A percentile compares a stretch with the other conserved stretches of the same genome.
Evolutionary conservation across 2,329 filamentous ascomycete species (phyloP).

Genomic region (Aureobasidium sp.): DNA sequence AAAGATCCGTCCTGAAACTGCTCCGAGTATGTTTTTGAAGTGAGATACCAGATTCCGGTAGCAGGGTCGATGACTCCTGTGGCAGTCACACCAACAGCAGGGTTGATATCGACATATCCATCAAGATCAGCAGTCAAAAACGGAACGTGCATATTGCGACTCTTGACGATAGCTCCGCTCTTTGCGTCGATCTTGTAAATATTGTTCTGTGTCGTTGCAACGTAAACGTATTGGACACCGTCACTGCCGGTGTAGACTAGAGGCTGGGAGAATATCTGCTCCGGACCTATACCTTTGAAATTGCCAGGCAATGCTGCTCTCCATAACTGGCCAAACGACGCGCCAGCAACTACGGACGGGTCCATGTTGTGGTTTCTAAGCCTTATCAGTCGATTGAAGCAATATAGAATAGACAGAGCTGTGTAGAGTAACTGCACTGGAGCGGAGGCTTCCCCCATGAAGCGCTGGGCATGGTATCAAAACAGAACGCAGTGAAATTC

Average conservation of each 20-base stretch:
- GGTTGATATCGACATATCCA: conserved; percentile 41
- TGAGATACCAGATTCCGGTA: conserved; percentile 43
- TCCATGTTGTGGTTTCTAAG: conserved; percentile 56
- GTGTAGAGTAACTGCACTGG: too few relatives aligned
- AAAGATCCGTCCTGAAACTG: conserved; percentile 26
- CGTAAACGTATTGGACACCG: conserved; percentile 37
- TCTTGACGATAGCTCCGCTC: conserved; percentile 24
- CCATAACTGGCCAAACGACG: conserved; percentile 49
- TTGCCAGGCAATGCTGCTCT: conserved; percentile 43
- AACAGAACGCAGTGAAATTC: too few relatives aligned
- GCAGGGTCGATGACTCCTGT: conserved; percentile 44
- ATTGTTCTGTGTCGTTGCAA: conserved; percentile 51
- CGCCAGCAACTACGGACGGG: conserved; percentile 46
- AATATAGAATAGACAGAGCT: too few relatives aligned
- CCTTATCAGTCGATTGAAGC: too few relatives aligned
- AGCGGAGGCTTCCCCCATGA: too few relatives aligned
- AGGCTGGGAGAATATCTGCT: conserved; percentile 46
- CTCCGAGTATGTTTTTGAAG: conserved; percentile 41
- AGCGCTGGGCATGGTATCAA: too few relatives aligned
- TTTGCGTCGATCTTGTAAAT: conserved; percentile 49
- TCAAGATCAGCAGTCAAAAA: conserved; percentile 39
- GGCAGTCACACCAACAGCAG: conserved; percentile 39
- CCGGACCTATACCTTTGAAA: conserved; percentile 38
- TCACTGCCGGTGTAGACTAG: conserved; percentile 42
- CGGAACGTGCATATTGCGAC: conserved; percentile 43